Percentiles rank a stretch among this genome's conserved stretches.
Evolutionary conservation across 108 stramenopile genomes (phyloP).

Genomic region (Ochromonas danica): DNA sequence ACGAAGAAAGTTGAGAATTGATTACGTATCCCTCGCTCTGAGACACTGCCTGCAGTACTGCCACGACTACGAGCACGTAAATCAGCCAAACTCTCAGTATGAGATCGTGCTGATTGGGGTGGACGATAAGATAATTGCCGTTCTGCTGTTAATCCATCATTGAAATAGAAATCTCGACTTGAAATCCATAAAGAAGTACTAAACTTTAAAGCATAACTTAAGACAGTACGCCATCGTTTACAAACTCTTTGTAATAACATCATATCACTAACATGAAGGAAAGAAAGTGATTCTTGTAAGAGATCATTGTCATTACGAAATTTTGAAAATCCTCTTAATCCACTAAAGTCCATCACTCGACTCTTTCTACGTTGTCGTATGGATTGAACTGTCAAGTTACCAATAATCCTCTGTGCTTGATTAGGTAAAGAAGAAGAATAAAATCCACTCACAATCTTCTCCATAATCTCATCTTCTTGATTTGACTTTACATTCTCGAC

Average conservation of each 20-base stretch:
- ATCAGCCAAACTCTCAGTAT: neutral
- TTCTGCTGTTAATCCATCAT: neutral
- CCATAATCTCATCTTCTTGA: neutral
- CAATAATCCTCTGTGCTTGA: neutral
- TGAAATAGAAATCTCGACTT: neutral
- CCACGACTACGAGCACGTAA: neutral
- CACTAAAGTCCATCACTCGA: too few species aligned
- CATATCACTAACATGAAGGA: constrained; percentile 23
- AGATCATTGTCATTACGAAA: constrained; percentile 26
- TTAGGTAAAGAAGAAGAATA: neutral
- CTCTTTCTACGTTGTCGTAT: too few species aligned
- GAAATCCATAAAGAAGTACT: neutral
- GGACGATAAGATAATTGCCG: neutral
- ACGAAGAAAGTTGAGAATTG: neutral
- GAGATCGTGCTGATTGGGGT: neutral
- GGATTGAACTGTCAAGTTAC: neutral
- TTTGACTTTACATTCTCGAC: neutral
- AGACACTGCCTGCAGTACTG: neutral
- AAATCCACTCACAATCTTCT: neutral
- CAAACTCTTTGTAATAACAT: neutral
- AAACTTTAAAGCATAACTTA: neutral
- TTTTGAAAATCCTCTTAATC: neutral
- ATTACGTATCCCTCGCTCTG: too few species aligned
- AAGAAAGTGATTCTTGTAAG: neutral
- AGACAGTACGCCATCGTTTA: neutral